Percentiles rank a stretch among this genome's conserved stretches.
These are phyloP conservation scores for Caloboletus firmus DNA, from an alignment of 1,284 basidiomycete species.

Conservation along the genomic window DNA sequence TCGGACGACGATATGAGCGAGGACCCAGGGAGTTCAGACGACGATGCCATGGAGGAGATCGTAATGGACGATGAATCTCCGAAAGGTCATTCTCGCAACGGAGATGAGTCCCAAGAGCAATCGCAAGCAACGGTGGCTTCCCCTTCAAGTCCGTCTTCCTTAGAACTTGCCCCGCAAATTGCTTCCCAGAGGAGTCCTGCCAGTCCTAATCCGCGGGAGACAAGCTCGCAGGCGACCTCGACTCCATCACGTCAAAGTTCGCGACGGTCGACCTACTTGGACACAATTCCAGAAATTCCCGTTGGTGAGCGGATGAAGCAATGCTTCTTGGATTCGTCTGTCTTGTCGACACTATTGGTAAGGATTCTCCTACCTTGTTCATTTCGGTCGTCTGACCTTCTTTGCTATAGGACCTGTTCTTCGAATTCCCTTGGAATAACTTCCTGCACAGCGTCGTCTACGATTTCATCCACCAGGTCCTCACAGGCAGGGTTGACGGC, in stretches of 20 bases:
- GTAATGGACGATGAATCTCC: conserved; percentile 62
- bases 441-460: conserved; percentile 98
- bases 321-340: conserved; percentile 68
- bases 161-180: conserved; percentile 33
- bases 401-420: conserved; percentile 78
- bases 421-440: conserved; percentile 97
- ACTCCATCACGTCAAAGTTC: conserved; percentile 54
- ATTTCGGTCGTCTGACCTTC: background rate
- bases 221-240: conserved; percentile 39
- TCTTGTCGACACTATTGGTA: conserved; percentile 76
- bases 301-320: conserved; percentile 80
- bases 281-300: conserved; percentile 35
- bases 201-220: conserved; percentile 36
- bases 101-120: conserved; percentile 26
- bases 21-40: conserved; percentile 69
- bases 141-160: conserved; percentile 29
- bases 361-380: conserved; percentile 26
- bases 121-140: conserved; percentile 29
- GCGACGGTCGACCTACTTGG: conserved; percentile 43
- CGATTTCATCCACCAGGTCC: conserved; percentile 93
- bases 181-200: conserved; percentile 22
- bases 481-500: conserved; percentile 80
- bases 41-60: conserved; percentile 76
- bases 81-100: conserved; percentile 28
- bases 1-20: conserved; percentile 78